phyloP scores from a whole-genome alignment of 2,329 filamentous ascomycete species.

The Domatiomyces globalis region DNA sequence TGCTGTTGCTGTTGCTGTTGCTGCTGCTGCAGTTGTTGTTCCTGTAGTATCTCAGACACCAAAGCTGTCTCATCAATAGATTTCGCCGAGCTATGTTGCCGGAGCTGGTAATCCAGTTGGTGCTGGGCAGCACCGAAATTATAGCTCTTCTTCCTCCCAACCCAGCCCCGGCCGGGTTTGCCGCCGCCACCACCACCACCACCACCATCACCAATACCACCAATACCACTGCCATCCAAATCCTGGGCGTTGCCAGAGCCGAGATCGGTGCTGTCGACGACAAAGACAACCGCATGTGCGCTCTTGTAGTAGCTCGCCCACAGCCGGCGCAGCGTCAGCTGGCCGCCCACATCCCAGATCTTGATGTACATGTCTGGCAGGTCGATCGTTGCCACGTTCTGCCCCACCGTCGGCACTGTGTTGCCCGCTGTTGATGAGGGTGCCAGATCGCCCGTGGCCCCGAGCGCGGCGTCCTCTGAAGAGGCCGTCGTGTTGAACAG shows the following conservation, averaged over 20 bases:
- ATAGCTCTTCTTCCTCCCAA: constrained; percentile 17
- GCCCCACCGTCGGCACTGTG: constrained; percentile 91
- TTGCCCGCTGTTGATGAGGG: constrained; percentile 55
- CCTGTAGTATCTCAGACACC: no score
- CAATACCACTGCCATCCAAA: neutral
- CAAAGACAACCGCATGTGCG: constrained; percentile 94
- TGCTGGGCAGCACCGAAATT: neutral
- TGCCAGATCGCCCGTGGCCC: constrained; percentile 21
- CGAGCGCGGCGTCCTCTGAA: constrained; percentile 18
- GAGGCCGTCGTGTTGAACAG: constrained; percentile 49
- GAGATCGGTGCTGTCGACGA: constrained; percentile 89
- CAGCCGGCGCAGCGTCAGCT: constrained; percentile 71
- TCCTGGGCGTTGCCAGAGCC: constrained; percentile 52
- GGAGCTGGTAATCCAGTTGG: no score
- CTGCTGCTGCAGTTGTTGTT: no score
- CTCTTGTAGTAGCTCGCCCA: constrained; percentile 94
- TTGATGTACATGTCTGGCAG: constrained; percentile 93
- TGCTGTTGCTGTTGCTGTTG: no score
- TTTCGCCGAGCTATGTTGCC: neutral
- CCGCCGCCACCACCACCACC: neutral
- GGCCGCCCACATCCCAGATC: constrained; percentile 95
- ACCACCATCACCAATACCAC: constrained; percentile 21
- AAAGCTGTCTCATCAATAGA: no score
- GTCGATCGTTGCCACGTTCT: constrained; percentile 85
- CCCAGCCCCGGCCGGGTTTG: constrained; percentile 10